These are phyloP conservation scores for Trametes sp. DNA, from an alignment of 1,284 basidiomycete species.

Conservation along the genomic window DNA sequence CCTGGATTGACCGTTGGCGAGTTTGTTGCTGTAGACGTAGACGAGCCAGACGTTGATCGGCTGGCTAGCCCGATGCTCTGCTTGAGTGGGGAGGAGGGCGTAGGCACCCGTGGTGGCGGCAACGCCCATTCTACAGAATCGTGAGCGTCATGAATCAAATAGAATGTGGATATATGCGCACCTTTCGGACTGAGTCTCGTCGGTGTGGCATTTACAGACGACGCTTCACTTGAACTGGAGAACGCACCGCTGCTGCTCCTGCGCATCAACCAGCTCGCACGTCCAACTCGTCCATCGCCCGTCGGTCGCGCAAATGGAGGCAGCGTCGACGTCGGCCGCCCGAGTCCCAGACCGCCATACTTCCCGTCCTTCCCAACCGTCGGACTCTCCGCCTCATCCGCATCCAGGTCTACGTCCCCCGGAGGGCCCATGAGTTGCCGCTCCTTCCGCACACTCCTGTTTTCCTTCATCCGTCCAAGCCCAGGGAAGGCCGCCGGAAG, in stretches of 20 bases:
- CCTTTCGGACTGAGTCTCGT: conserved; percentile 58
- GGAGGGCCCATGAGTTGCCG: conserved; percentile 24
- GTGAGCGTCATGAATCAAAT: conserved; percentile 11
- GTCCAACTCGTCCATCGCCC: conserved; percentile 36
- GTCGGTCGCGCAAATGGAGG: conserved; percentile 33
- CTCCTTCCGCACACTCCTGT: conserved; percentile 29
- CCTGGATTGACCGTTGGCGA: conserved; percentile 40
- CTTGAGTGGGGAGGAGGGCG: conserved; percentile 52
- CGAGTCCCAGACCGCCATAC: conserved; percentile 74
- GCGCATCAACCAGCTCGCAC: conserved; percentile 69
- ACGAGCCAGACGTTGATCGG: conserved; percentile 60
- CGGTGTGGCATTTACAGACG: conserved; percentile 63
- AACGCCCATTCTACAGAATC: conserved; percentile 57
- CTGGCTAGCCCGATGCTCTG: conserved; percentile 50
- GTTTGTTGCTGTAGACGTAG: conserved; percentile 41
- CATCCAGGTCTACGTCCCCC: conserved; percentile 47
- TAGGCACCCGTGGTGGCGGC: conserved; percentile 53
- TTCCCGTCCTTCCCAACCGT: conserved; percentile 53
- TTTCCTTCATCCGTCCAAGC: conserved; percentile 33
- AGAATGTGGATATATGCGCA: conserved; percentile 30
- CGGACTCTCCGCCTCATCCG: conserved; percentile 65
- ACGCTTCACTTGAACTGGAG: conserved; percentile 72
- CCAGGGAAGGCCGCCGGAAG: conserved; percentile 70
- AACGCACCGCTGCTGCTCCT: conserved; percentile 81
- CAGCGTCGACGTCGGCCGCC: conserved; percentile 53